Evolutionary conservation across 2,329 filamentous ascomycete species (phyloP).

Genomic region (Leptodontidium sp.): DNA sequence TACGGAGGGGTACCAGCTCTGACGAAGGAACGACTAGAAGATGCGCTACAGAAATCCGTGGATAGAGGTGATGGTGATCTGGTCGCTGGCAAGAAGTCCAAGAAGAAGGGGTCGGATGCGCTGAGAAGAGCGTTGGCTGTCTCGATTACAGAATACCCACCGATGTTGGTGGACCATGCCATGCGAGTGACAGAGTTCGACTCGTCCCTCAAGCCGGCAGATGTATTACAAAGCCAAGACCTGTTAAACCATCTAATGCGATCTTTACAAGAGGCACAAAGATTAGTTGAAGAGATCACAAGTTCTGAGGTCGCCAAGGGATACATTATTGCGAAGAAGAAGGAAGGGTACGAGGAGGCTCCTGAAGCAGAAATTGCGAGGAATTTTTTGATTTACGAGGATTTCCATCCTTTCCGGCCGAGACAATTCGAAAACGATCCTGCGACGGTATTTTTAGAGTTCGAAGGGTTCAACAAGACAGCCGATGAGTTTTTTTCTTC

Average conservation of each 20-base stretch:
- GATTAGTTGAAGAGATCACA: constrained; percentile 74
- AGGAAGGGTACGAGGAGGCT: constrained; percentile 44
- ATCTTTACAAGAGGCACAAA: constrained; percentile 74
- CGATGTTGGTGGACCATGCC: constrained; percentile 86
- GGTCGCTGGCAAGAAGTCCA: constrained; percentile 69
- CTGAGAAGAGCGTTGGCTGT: constrained; percentile 82
- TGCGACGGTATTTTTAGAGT: constrained; percentile 73
- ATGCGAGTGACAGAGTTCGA: constrained; percentile 77
- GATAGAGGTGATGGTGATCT: constrained; percentile 62
- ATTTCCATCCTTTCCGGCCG: constrained; percentile 93
- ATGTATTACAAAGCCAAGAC: constrained; percentile 72
- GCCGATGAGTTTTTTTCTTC: constrained; percentile 98
- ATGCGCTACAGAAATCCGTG: constrained; percentile 72
- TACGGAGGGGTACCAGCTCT: constrained; percentile 77
- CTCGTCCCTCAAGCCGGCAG: constrained; percentile 68
- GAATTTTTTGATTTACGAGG: constrained; percentile 76
- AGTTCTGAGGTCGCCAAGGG: constrained; percentile 73
- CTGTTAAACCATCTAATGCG: constrained; percentile 72
- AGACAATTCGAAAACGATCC: constrained; percentile 77
- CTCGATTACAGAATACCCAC: constrained; percentile 88
- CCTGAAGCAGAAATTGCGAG: constrained; percentile 50
- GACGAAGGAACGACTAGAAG: constrained; percentile 75
- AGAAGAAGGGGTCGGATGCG: constrained; percentile 77
- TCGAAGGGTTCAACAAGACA: constrained; percentile 88
- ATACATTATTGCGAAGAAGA: constrained; percentile 84